phyloP scores from a whole-genome alignment of 495 filamentous ascomycete species.

The Clavariopsis aquatica region DNA sequence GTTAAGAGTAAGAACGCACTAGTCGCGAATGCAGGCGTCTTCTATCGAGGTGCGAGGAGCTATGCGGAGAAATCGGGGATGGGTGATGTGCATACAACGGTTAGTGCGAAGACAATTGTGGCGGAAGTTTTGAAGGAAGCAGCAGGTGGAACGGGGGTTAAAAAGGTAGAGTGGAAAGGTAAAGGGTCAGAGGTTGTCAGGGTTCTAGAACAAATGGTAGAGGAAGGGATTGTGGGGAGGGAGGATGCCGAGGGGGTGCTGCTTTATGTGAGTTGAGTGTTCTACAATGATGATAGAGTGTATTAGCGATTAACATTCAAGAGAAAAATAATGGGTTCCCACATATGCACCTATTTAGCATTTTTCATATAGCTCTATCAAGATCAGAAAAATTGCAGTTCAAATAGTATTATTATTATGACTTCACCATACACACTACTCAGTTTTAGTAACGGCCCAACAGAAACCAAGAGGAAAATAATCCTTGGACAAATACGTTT shows the following conservation, averaged over 20 bases:
- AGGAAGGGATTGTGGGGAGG: slow-evolving; percentile 32
- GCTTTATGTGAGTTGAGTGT: not conserved
- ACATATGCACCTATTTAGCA: too few relatives aligned
- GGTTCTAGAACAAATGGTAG: slow-evolving; percentile 31
- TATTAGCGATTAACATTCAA: not conserved
- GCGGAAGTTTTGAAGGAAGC: slow-evolving; percentile 38
- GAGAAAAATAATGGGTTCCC: too few relatives aligned
- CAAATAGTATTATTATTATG: too few relatives aligned
- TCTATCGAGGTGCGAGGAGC: slow-evolving; percentile 61
- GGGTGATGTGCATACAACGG: slow-evolving; percentile 37
- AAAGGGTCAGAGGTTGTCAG: slow-evolving; percentile 15
- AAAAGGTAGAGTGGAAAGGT: slow-evolving; percentile 12
- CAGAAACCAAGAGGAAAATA: too few relatives aligned
- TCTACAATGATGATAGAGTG: not conserved
- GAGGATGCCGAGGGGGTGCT: slow-evolving; percentile 9
- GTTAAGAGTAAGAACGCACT: slow-evolving; percentile 53
- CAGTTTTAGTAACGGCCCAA: too few relatives aligned
- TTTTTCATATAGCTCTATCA: too few relatives aligned
- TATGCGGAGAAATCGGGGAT: slow-evolving; percentile 50
- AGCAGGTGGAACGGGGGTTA: slow-evolving; percentile 2
- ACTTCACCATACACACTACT: too few relatives aligned
- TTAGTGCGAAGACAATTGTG: slow-evolving; percentile 48
- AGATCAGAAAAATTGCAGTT: too few relatives aligned
- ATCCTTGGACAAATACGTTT: too few relatives aligned
- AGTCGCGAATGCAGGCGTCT: slow-evolving; percentile 64